Evolutionary conservation across 2,329 filamentous ascomycete species (phyloP).

Genomic region (Fusarium tricinctum): DNA sequence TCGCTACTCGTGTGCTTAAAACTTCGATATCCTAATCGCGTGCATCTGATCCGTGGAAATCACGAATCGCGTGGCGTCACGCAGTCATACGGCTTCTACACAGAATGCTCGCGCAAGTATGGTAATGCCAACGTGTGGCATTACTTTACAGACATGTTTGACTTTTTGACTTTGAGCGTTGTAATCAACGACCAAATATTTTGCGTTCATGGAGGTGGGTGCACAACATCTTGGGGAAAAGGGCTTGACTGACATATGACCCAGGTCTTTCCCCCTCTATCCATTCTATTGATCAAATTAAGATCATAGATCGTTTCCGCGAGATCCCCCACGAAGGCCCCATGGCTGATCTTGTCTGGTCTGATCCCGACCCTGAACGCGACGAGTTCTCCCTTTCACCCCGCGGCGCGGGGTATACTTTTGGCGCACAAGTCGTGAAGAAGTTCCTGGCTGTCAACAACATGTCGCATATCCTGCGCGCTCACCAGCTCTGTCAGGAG

Average conservation of each 20-base stretch:
- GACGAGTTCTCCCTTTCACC: slow-evolving; percentile 97
- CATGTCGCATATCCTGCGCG: slow-evolving; percentile 97
- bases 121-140: slow-evolving; percentile 99
- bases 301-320: slow-evolving; percentile 98
- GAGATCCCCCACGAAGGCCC: slow-evolving; percentile 99
- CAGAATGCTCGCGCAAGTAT: slow-evolving; percentile 97
- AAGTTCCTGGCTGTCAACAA: slow-evolving; percentile 98
- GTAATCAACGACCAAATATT: slow-evolving; percentile 99
- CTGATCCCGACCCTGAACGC: slow-evolving; percentile 94
- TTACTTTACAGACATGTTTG: slow-evolving; percentile 99
- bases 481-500: slow-evolving; percentile 98
- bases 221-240: neutral
- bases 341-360: slow-evolving; percentile 99
- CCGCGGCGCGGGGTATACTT: slow-evolving; percentile 95
- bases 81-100: slow-evolving; percentile 99
- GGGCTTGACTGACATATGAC: slow-evolving; percentile 12
- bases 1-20: slow-evolving; percentile 97
- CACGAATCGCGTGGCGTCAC: slow-evolving; percentile 98
- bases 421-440: slow-evolving; percentile 96
- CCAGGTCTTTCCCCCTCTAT: slow-evolving; percentile 86
- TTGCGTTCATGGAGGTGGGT: slow-evolving; percentile 89
- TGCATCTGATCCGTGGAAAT: slow-evolving; percentile 96
- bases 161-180: slow-evolving; percentile 95
- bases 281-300: slow-evolving; percentile 99
- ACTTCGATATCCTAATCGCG: slow-evolving; percentile 93